Evolutionary conservation across 176 grass and related monocot species (phyloP), one percentile per base, ranked within the genome.

Genomic region (Oryza punctata): DNA sequence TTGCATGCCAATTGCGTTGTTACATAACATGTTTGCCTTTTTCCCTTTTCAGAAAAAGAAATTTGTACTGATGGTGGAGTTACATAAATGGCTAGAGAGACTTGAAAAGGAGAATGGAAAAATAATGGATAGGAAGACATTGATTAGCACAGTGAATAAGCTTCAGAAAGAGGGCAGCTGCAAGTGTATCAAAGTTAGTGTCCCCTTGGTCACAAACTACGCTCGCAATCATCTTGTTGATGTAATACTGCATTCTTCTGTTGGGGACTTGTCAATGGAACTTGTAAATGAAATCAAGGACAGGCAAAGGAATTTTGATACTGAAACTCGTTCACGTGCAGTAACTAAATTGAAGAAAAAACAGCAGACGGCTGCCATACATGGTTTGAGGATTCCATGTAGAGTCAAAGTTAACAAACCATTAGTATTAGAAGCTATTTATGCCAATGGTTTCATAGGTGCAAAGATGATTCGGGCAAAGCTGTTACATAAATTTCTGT

Each of bases 391-490:
- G 60, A 86, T 85, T 74, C 78, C 78, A 24, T 73, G 67, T 59
- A 93, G 80, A 32, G 64, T 73, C 82, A 88, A 79, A 81, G 93
- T 90, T 69, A 82, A 88, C 26, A 93, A 84, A 88, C 75, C 83
- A 68, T 82, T 89, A 82, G 30, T 93, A 64, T 44, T 85, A 64
- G 89, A 92, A 77, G 86, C 86, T 85, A 98, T 98, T 89, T 78
- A 90, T 86, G 84, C 86, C 46, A 98, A 98, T 85, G 96, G 96
- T 78, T 95, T 91, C 89, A 85, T 91, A 25, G 67, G 73, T 67
- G 93, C 91, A 78, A 95, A 94, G 84, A 98, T 98, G 96, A 84
- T 95, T 54, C 87, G 96, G 24, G 91, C 87, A 77, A 98, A 88
- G 88, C 79, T 98, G 7, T 84, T 98, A 54, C 93, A 98, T 88